Evolutionary conservation across 352 stramenopile genomes (phyloP), one percentile per base, ranked within the genome.

Genomic region (Pythium dissotocum): DNA sequence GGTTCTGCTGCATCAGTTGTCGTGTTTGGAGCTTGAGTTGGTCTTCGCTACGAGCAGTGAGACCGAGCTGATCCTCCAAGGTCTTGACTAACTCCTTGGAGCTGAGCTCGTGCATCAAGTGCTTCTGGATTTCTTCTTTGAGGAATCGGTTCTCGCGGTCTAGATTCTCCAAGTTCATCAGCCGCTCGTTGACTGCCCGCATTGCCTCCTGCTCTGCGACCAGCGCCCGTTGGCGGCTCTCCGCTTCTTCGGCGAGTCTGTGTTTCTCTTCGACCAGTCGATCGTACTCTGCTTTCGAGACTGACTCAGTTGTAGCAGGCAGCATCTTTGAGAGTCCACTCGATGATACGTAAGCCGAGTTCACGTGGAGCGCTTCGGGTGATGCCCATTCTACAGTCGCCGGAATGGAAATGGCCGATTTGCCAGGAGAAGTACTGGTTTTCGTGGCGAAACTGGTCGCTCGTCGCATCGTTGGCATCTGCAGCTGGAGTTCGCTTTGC

Each of bases 1-100:
- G 83, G 24, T 91, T 91, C 54, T 89, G 83, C 53, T 91, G 77
- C 52, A 89, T 84, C 21, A 91, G 76, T 56, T 89, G 79, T 35
- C 84, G 80, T 10, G 78, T 89, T 64, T 91, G 83, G 16, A 88
- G 69, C 59, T 91, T 89, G 44, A 91, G 67, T 44, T 91, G 80
- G 60, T 87, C 79, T 62, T 91, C 83, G 71, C 79, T 88, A 33
- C 84, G 84, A 16, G 69, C 74, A 6, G 70, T 85, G 26, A 85
- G 78, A 13, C 75, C 51, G 6, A 89, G 77, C 33, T 91, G 73
- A 33, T 91, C 77, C 16, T 71, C 70, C 10, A 89, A 60, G 4
- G 79, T 88, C 54, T 85, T 84, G 32, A 89, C 60, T 16, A 76
- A 64, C 58, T 88, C 83, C 21, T 77, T 83, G 0, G 77, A 74